Evolutionary conservation across 768 basidiomycete species (phyloP), one percentile per base, ranked within the genome.

Genomic region (Lentinula sp.): DNA sequence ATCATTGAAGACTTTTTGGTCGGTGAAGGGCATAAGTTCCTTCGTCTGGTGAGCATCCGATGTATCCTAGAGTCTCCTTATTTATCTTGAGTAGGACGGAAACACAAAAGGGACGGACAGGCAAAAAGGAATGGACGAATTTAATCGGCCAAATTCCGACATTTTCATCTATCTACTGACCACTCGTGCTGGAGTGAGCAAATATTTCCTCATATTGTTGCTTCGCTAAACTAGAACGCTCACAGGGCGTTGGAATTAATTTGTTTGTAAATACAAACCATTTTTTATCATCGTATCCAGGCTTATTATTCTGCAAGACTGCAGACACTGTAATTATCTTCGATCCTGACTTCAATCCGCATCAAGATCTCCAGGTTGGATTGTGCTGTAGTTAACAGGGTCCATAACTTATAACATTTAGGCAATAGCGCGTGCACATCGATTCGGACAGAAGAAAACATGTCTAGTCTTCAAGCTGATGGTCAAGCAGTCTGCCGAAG

Each of bases 311-410:
- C 20, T 51, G 10, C 10, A 82, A 89, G 77, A 91, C 87, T 7
- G 95, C 96, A 18, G 96, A 98, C 71, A 96, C 95, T 0, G 94
- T 95, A 33, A 89, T 94, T 48, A 87, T 94, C 59, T 92, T 88
- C 66, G 96, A 99, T 69, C 94, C 95, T 0, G 97, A 99, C 76
- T 99, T 95, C 73, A 99, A 99, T 68, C 96, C 96, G n/a, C 94
- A 97, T 74, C 90, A 90, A 88, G 94, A 95, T 74, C 78, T 95
- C 54, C 94, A 96, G 84, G 93, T 92, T 71, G 62, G 84, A 68
- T n/a, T 2, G 23, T 37, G 13, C 23, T 39, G 6, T 46, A 37
- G 3, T 10, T 1, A 18, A 8, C 10, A n/a, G 10, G n/a, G 20
- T 37, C 18, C 12, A 28, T 41, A 43, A 28, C 13, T 9, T 41